Base-by-base conservation (phyloP, 345 rosid species). In the Rubroshorea leprosula region DNA sequence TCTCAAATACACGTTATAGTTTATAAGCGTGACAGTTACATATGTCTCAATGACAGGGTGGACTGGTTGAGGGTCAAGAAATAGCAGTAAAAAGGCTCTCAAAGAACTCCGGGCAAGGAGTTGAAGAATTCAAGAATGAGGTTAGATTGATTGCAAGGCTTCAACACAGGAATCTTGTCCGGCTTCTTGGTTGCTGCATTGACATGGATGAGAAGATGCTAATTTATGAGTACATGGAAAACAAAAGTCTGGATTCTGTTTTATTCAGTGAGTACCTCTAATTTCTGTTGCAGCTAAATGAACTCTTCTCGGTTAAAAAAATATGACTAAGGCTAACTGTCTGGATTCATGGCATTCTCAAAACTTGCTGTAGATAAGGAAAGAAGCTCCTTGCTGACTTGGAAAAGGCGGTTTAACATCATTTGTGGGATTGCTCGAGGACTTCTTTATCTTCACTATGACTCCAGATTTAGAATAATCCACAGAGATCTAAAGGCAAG, bases 401-500 rank as follows among this genome's bases (percentile, higher is more conserved):
- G 97, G 97, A 64, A 77, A 67, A 62, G 61, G 63, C 78, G 94
- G 15, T 83, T 81, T 66, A 60, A 78, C 62, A 85, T 87, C 5
- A 78, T 73, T 17, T 73, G 79, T 18, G 94, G 96, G 23, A 80
- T 82, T 50, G 87, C 94, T 19, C 74, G 87, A 68, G 97, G 97
- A 23, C 81, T 90, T 46, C 52, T 86, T 3, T 88, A 91, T 58
- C 80, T 91, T 60, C 96, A 91, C 51, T 81, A 85, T 50, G 96
- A 91, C 55, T 91, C 98, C 0, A 76, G 89, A 67, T 82, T 79
- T 57, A 78, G 86, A 64, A 91, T 91, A 38, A 79, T 87, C 23
- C 97, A 90, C 21, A 73, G 96, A 53, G 96, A 90, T 63, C 73
- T 85, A 16, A 87, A 91, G 68, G 90, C 85, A 10, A 88, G 98